These are phyloP conservation scores for Bruguiera sexangula DNA, from an alignment of 345 rosid species.

Conservation along the genomic window DNA sequence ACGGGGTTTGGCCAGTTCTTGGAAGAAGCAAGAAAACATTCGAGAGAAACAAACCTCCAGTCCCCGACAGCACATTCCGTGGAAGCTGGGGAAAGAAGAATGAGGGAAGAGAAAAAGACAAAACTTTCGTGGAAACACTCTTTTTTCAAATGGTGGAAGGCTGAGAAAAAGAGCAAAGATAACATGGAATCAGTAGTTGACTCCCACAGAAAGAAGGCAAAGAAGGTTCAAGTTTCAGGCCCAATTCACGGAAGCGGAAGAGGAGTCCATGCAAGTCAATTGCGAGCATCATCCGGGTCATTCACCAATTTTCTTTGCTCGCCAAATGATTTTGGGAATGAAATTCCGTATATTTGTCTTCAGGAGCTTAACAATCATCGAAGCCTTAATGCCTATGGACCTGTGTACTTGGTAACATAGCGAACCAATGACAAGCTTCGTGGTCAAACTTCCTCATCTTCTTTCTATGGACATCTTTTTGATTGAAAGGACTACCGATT, in stretches of 20 bases:
- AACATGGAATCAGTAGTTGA: conserved; percentile 16
- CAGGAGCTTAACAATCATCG: conserved; percentile 27
- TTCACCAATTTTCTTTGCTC: conserved; percentile 33
- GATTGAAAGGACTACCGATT: no score
- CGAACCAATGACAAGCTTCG: not conserved
- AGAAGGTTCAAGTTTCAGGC: conserved; percentile 42
- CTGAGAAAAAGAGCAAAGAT: conserved; percentile 36
- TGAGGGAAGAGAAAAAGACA: conserved; percentile 29
- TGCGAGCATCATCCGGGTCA: conserved; percentile 42
- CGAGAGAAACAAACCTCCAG: conserved; percentile 16
- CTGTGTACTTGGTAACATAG: conserved; percentile 53
- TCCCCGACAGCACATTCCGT: conserved; percentile 20
- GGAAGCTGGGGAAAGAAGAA: conserved; percentile 16
- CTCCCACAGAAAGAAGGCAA: conserved; percentile 23
- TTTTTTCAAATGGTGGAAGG: conserved; percentile 51
- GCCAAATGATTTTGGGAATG: conserved; percentile 27
- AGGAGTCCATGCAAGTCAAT: conserved; percentile 17
- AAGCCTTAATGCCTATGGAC: conserved; percentile 41
- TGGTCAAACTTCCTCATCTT: not conserved
- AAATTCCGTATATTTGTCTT: conserved; percentile 41
- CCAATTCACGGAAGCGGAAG: conserved; percentile 25
- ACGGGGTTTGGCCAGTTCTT: conserved; percentile 40
- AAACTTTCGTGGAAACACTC: conserved; percentile 50
- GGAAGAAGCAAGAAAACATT: conserved; percentile 54
- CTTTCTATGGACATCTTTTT: no score